Base-by-base conservation (phyloP, 352 stramenopile species). In the Phytophthora syringae region DNA sequence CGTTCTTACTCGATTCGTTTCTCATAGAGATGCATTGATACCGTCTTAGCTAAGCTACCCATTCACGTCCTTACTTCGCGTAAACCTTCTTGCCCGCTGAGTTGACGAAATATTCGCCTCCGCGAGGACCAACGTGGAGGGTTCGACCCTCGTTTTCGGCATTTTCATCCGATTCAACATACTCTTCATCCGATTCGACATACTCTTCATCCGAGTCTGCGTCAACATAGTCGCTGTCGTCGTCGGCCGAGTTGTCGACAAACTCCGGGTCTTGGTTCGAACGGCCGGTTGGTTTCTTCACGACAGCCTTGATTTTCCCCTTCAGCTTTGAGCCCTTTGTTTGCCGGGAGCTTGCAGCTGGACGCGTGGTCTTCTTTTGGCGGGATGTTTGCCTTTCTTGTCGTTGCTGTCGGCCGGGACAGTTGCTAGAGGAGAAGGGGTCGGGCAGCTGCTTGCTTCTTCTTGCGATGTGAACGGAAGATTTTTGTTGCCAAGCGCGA, bases 51-150 rank as follows among this genome's bases (percentile, higher is more conserved):
- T 32, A 32, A 32, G 27, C 27, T 32, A 10, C 9, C 9, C 5
- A 43, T 5, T 2, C 5, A 9, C 4, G 16, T 11, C 2, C 22
- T 65, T 59, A 70, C 34, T 74, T 70, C 13, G 62, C 53, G 32
- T 77, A 77, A 25, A 70, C 55, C 54, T 76, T 77, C 27, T 73
- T 77, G 18, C 69, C 69, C 7, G 42, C 28, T 27, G 28, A 27
- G 21, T 77, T 77, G 11, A 77, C 24, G 18, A 65, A 74, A 25
- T 77, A 77, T 48, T 64, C 73, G 7, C 69, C 69, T 59, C 69
- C 69, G 1, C 69, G 69, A 47, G 69, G 64, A 7, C 69, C 69
- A 30, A 77, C 50, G 30, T 64, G 50, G 13, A 69, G 30, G 4
- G 57, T 36, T 22, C 45, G 53, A 15, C 63, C 44, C 28, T 55